Evolutionary conservation across 192 early-diverging fungal genomes (phyloP).

Genomic region (Lunasporangiospora selenospora): DNA sequence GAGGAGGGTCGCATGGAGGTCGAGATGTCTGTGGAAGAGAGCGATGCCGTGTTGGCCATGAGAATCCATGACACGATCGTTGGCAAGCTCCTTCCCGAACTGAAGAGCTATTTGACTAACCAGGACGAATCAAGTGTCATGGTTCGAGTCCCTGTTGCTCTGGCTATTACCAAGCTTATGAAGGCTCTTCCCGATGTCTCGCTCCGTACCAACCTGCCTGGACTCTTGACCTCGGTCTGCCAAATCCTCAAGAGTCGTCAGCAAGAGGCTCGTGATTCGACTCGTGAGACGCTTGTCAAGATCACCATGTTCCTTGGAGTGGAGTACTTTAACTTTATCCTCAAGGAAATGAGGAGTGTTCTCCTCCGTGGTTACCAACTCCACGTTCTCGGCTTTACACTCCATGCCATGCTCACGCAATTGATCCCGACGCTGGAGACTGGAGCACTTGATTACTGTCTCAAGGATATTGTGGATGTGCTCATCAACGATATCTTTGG

Average conservation of each 20-base stretch:
- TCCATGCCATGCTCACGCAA: slow-evolving; percentile 82
- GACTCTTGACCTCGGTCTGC: slow-evolving; percentile 86
- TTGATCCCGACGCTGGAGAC: slow-evolving; percentile 63
- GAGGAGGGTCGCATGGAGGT: slow-evolving; percentile 44
- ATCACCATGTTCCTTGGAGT: slow-evolving; percentile 87
- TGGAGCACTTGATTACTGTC: slow-evolving; percentile 82
- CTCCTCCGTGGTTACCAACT: slow-evolving; percentile 87
- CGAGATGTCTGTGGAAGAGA: slow-evolving; percentile 33
- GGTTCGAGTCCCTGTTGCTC: slow-evolving; percentile 84
- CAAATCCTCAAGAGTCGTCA: slow-evolving; percentile 83
- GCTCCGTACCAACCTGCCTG: slow-evolving; percentile 82
- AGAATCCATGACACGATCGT: slow-evolving; percentile 81
- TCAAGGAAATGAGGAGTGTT: slow-evolving; percentile 82
- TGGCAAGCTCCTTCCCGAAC: slow-evolving; percentile 79
- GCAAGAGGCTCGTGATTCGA: slow-evolving; percentile 86
- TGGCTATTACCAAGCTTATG: slow-evolving; percentile 87
- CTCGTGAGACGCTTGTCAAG: slow-evolving; percentile 86
- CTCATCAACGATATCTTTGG: slow-evolving; percentile 95
- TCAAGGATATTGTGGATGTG: slow-evolving; percentile 74
- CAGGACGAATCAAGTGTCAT: slow-evolving; percentile 77
- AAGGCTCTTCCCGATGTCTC: slow-evolving; percentile 78
- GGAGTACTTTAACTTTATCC: slow-evolving; percentile 84
- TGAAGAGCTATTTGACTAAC: slow-evolving; percentile 77
- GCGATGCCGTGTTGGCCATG: slow-evolving; percentile 28
- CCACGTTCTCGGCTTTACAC: slow-evolving; percentile 95